A percentile compares a stretch with the other conserved stretches of the same genome.
Evolutionary conservation across 1,284 basidiomycete species (phyloP).

Genomic region (Ganoderma multipileum): DNA sequence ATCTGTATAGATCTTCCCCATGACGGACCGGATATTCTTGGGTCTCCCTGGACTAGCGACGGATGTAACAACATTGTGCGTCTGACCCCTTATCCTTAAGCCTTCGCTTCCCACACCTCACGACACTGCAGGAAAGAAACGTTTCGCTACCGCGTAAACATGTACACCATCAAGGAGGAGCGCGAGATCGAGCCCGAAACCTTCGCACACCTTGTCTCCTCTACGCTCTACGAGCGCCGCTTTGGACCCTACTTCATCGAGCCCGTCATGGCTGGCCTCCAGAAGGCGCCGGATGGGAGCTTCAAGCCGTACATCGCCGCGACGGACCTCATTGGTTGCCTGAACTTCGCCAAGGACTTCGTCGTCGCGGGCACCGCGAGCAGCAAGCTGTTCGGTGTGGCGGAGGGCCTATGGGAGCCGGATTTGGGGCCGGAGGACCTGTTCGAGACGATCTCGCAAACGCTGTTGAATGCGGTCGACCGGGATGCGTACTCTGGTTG

Average conservation of each 20-base stretch:
- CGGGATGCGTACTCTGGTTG: slow-evolving; percentile 97
- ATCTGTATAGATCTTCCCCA: slow-evolving; percentile 81
- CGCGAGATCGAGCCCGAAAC: slow-evolving; percentile 96
- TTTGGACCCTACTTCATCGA: slow-evolving; percentile 98
- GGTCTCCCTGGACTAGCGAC: slow-evolving; percentile 94
- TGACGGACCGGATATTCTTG: slow-evolving; percentile 92
- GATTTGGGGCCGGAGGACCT: slow-evolving; percentile 96
- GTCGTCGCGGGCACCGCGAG: slow-evolving; percentile 96
- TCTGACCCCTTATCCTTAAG: slow-evolving; percentile 13
- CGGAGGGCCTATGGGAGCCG: slow-evolving; percentile 98
- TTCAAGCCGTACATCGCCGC: slow-evolving; percentile 95
- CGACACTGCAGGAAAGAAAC: slow-evolving; percentile 71
- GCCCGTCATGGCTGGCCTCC: slow-evolving; percentile 94
- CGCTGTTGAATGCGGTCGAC: slow-evolving; percentile 94
- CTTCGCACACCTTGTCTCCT: slow-evolving; percentile 95
- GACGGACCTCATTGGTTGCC: slow-evolving; percentile 95
- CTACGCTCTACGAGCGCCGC: slow-evolving; percentile 96
- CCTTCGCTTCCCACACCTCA: background rate
- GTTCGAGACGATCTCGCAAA: slow-evolving; percentile 99
- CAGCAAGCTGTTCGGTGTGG: slow-evolving; percentile 95
- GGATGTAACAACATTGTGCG: slow-evolving; percentile 92
- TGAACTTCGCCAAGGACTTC: slow-evolving; percentile 97
- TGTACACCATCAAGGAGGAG: slow-evolving; percentile 99
- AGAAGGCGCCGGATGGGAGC: slow-evolving; percentile 75
- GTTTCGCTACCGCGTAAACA: slow-evolving; percentile 95